Base-by-base conservation (phyloP, 345 rosid genomes). In the Boechera retrofracta region DNA sequence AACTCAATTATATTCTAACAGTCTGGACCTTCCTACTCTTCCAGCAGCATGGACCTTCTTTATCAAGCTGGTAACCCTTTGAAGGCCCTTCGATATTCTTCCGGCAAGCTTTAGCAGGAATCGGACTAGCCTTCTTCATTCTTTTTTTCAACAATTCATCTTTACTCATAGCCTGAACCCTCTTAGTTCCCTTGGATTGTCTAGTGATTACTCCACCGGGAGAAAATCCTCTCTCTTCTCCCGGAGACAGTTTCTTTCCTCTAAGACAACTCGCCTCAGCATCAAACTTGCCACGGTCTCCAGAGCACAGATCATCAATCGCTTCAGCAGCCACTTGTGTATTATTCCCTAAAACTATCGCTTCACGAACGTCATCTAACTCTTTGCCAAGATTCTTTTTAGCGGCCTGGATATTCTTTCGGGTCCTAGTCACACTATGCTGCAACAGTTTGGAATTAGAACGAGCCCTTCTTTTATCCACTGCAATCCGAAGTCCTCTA, bases 281-380 rank as follows among this genome's bases (percentile, higher is more conserved):
- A 66, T 10, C 77, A 44, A 76, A 44, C 16, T 72, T 51, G 44
- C 67, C 56, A 52, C 70, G 77, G 55, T 83, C 87, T 52, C 86
- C 89, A 72, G 66, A 51, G 57, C 82, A 65, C 55, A 90, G 82
- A 67, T 86, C 91, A 83, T 87, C 91, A 93, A 90, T 84, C 31
- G 97, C 95, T 79, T 90, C 92, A 67, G 97, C 91, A 61, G 97
- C 97, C 79, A 88, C 80, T 81, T 92, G 92, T 49, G 91, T 89
- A 67, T 89, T 90, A 66, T 79, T 51, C 62, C 92, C 97, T 35
- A 88, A 77, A 58, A 62, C 28, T 18, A 18, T 28, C 54, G 26
- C 54, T 18, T 49, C 54, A 18, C 11, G 11, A 49, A 18, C 79
- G 64, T 86, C 85, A 77, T 67, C 85, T 39, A 89, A 84, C 74